Base-by-base conservation (phyloP, 2,329 filamentous ascomycete genomes). In the Monosporascus ibericus region DNA sequence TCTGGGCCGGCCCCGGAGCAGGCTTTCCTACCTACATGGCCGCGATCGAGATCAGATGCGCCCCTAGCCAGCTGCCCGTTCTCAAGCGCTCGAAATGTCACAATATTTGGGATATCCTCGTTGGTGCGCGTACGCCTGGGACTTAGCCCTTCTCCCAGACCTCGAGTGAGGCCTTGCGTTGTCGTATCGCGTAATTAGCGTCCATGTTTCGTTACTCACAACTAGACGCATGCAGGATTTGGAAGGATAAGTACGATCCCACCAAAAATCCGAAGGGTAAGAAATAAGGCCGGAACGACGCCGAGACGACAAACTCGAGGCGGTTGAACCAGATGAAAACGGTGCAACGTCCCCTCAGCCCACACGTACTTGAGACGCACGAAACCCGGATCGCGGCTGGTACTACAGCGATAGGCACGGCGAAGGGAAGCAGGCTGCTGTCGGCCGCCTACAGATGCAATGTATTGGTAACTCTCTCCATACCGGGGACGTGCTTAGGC, bases 161-260 rank as follows among this genome's bases (percentile, higher is more conserved):
- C 22, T 50, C 27, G 39, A 50, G 49, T 37, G 34, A 38, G 17
- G 44, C 22, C 44, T 52, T 49, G 55, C 48, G 49, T 38, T 53
- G 49, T 40, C 44, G 42, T 52, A 52, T 40, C 44, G 15, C 47
- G n/a, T 25, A 42, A 42, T 20, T 20, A 20, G 17, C n/a, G 18
- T 18, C 47, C 44, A 51, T 27, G 51, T 37, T 48, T 52, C 53
- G 52, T 57, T 53, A 52, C 62, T 65, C 48, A 67, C 61, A 58
- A 60, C 61, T 61, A 55, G 55, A 54, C 50, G 37, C 40, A 48
- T 50, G 48, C 67, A 95, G 90, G 92, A 96, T 97, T 67, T 96
- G 92, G 90, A 97, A 97, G 70, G 91, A 95, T 57, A 97, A 97
- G 74, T 96, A 97, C 74, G 80, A 80, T 63, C 76, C 79, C 36